phyloP scores from a whole-genome alignment of 2,329 filamentous ascomycete genomes.

The Ophiocordyceps australis region DNA sequence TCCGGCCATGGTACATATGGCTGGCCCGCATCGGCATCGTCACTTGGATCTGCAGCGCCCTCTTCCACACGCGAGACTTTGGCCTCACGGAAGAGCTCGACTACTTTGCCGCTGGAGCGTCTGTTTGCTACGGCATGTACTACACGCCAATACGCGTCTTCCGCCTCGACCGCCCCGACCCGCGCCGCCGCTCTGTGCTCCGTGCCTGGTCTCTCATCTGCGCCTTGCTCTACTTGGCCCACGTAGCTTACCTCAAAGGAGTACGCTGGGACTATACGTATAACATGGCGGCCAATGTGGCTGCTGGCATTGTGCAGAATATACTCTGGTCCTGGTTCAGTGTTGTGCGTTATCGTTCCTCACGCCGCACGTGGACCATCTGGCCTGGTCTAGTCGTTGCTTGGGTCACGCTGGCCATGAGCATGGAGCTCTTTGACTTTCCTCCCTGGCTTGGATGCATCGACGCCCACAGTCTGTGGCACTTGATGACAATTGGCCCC shows the following conservation, averaged over 20 bases:
- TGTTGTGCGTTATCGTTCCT: constrained; percentile 51
- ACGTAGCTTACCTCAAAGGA: constrained; percentile 70
- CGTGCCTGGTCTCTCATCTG: constrained; percentile 64
- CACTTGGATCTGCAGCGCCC: constrained; percentile 74
- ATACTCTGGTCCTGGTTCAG: constrained; percentile 76
- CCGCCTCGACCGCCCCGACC: constrained; percentile 46
- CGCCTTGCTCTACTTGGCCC: constrained; percentile 48
- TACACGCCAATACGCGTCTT: constrained; percentile 71
- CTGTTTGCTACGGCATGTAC: constrained; percentile 80
- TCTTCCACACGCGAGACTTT: constrained; percentile 90
- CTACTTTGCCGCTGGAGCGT: constrained; percentile 86
- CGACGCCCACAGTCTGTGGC: constrained; percentile 93
- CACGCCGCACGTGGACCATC: constrained; percentile 59
- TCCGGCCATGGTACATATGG: constrained; percentile 63
- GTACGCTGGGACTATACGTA: constrained; percentile 92
- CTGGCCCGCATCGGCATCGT: constrained; percentile 69
- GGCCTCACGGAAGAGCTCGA: constrained; percentile 77
- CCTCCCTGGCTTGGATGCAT: constrained; percentile 65
- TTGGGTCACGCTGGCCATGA: constrained; percentile 88
- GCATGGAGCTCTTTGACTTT: constrained; percentile 88
- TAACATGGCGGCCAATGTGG: constrained; percentile 93
- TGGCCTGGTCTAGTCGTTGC: constrained; percentile 85
- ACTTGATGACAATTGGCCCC: constrained; percentile 78
- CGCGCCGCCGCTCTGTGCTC: constrained; percentile 30
- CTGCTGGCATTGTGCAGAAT: constrained; percentile 64